A percentile compares a stretch with the other conserved stretches of the same genome.
phyloP scores from a whole-genome alignment of 2,329 filamentous ascomycete genomes.

The Emergomyces pasteurianus region DNA sequence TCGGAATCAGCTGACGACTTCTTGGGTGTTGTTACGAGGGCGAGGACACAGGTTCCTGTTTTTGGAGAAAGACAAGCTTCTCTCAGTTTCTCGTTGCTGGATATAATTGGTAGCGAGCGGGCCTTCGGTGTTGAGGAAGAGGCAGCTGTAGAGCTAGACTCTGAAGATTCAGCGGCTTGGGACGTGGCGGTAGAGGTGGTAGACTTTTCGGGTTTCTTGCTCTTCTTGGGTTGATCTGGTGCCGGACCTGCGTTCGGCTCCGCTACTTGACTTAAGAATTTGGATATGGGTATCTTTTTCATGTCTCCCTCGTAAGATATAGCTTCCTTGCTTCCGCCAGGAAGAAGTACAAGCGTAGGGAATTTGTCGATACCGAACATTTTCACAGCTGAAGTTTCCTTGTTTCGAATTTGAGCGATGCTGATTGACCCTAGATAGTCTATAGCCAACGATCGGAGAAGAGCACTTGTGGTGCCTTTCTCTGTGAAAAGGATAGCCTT shows the following conservation, averaged over 20 bases:
- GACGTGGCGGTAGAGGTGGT: slow-evolving; percentile 39
- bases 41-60: slow-evolving; percentile 72
- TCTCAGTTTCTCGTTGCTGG: slow-evolving; percentile 51
- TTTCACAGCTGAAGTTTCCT: slow-evolving; percentile 59
- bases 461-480: slow-evolving; percentile 74
- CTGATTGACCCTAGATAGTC: slow-evolving; percentile 74
- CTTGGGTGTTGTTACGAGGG: slow-evolving; percentile 48
- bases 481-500: slow-evolving; percentile 91
- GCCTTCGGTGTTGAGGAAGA: slow-evolving; percentile 36
- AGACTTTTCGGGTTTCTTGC: slow-evolving; percentile 18
- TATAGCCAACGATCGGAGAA: slow-evolving; percentile 74
- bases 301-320: slow-evolving; percentile 70
- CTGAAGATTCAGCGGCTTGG: slow-evolving; percentile 10
- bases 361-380: slow-evolving; percentile 67
- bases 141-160: slow-evolving; percentile 1
- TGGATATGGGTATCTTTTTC: slow-evolving; percentile 69
- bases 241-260: slow-evolving; percentile 68
- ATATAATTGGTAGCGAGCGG: slow-evolving; percentile 55
- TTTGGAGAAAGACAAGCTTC: slow-evolving; percentile 62
- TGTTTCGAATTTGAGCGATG: slow-evolving; percentile 72
- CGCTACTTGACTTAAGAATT: slow-evolving; percentile 70
- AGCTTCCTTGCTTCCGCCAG: slow-evolving; percentile 54
- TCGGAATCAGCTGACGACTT: slow-evolving; percentile 36
- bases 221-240: slow-evolving; percentile 25
- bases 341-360: slow-evolving; percentile 69